Percentiles rank a stretch among this genome's conserved stretches.
Conservation (phyloP, 2,329 filamentous ascomycete genomes). For the Grosmannia clavigera region DNA sequence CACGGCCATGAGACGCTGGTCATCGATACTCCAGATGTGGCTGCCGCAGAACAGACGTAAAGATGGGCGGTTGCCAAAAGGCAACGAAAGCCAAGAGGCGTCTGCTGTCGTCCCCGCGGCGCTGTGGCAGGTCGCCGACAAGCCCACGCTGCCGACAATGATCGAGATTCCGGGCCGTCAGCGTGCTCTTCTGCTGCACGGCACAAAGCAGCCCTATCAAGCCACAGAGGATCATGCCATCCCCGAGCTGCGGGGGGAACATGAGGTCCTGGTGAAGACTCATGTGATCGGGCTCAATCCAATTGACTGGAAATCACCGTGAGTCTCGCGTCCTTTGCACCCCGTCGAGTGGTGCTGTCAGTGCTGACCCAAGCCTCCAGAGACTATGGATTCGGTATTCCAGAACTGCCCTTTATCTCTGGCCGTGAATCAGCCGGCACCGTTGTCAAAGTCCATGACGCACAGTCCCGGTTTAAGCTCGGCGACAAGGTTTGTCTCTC, state of each 20-base stretch:
- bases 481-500: conserved; percentile 37
- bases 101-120: not conserved
- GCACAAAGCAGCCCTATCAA: conserved; percentile 17
- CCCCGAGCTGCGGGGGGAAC: conserved; percentile 13
- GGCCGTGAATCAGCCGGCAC: conserved; percentile 58
- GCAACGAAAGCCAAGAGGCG: not conserved
- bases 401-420: conserved; percentile 53
- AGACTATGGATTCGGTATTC: conserved; percentile 59
- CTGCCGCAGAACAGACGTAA: not conserved
- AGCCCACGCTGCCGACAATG: not conserved
- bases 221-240: conserved; percentile 18
- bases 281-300: conserved; percentile 60
- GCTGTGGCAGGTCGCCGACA: not conserved
- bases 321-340: conserved; percentile 18
- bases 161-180: conserved; percentile 9
- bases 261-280: conserved; percentile 51
- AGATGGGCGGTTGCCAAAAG: not conserved
- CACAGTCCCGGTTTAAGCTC: conserved; percentile 34
- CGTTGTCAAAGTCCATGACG: conserved; percentile 35
- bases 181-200: conserved; percentile 18
- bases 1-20: not conserved
- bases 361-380: conserved; percentile 23
- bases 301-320: conserved; percentile 66
- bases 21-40: not conserved
- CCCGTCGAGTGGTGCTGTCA: not conserved